Conservation (phyloP, 225 moss, liverwort and hornwort species). For the Rhytidiadelphus loreus region DNA sequence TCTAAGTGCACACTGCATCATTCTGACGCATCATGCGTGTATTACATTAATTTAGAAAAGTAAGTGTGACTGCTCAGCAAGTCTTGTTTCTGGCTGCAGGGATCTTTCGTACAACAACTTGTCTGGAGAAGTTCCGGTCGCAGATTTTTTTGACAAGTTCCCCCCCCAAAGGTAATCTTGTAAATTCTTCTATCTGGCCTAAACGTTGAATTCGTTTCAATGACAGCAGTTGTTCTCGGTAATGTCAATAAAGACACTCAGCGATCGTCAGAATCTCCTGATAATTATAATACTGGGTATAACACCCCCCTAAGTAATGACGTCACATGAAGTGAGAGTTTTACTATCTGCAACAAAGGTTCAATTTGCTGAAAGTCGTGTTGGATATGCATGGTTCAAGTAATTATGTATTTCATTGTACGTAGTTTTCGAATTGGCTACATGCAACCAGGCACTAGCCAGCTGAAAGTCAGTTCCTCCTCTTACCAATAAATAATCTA, state of each 20-base stretch:
- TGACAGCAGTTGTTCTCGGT: background rate
- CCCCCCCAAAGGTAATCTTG: constrained; percentile 37
- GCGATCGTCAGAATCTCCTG: background rate
- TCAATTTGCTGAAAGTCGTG: background rate
- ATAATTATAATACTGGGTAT: background rate
- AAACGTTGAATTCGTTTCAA: background rate
- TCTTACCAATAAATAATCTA: background rate
- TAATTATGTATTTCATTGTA: background rate
- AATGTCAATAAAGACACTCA: background rate
- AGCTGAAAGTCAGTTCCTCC: background rate
- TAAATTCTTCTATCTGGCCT: background rate
- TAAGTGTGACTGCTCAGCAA: background rate
- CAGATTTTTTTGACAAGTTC: constrained; percentile 58
- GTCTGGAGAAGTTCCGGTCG: constrained; percentile 57
- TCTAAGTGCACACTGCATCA: background rate
- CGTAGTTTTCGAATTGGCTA: background rate
- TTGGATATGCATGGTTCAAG: background rate
- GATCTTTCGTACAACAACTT: constrained; percentile 83
- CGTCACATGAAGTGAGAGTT: background rate
- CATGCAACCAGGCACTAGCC: background rate
- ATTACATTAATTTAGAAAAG: background rate
- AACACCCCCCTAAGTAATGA: background rate
- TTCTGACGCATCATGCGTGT: background rate
- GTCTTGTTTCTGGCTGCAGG: constrained; percentile 8
- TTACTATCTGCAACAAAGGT: background rate